A percentile compares a stretch with the other conserved stretches of the same genome.
These are phyloP conservation scores for Mercurialis annua DNA, from an alignment of 345 rosid species.

Conservation along the genomic window DNA sequence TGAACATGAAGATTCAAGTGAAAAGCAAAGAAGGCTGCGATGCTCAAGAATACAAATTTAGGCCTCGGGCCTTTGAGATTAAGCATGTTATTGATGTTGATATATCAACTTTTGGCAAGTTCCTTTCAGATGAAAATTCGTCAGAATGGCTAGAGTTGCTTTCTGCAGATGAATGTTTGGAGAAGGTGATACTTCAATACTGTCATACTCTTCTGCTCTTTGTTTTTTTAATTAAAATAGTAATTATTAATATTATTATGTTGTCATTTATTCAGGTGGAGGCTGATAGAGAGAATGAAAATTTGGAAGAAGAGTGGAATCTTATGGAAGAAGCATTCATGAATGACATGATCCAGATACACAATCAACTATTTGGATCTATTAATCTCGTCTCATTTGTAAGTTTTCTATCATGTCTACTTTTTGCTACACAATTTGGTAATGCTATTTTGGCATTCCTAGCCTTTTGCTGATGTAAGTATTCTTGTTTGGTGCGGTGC, in stretches of 20 bases:
- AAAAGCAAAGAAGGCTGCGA: slow-evolving; percentile 54
- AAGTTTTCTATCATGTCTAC: slow-evolving; percentile 27
- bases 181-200: slow-evolving; percentile 40
- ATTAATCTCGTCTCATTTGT: slow-evolving; percentile 54
- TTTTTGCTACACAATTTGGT: not conserved
- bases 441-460: not conserved
- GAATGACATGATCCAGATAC: slow-evolving; percentile 49
- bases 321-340: slow-evolving; percentile 51
- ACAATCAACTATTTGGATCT: slow-evolving; percentile 83
- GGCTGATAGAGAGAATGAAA: slow-evolving; percentile 38
- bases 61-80: slow-evolving; percentile 70
- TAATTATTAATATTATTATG: too few relatives aligned
- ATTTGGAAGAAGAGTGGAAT: slow-evolving; percentile 68
- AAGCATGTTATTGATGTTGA: slow-evolving; percentile 72
- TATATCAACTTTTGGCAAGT: slow-evolving; percentile 53
- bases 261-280: slow-evolving; percentile 41
- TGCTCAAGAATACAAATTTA: slow-evolving; percentile 64
- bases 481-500: not conserved
- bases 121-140: slow-evolving; percentile 54
- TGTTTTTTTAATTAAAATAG: not conserved
- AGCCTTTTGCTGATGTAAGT: not conserved
- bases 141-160: slow-evolving; percentile 73
- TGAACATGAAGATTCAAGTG: slow-evolving; percentile 66
- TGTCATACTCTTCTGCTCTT: slow-evolving; percentile 8
- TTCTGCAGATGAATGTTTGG: slow-evolving; percentile 53